These are phyloP conservation scores for Taphrina communis DNA, from an alignment of 1,139 yeast species.

Conservation along the genomic window DNA sequence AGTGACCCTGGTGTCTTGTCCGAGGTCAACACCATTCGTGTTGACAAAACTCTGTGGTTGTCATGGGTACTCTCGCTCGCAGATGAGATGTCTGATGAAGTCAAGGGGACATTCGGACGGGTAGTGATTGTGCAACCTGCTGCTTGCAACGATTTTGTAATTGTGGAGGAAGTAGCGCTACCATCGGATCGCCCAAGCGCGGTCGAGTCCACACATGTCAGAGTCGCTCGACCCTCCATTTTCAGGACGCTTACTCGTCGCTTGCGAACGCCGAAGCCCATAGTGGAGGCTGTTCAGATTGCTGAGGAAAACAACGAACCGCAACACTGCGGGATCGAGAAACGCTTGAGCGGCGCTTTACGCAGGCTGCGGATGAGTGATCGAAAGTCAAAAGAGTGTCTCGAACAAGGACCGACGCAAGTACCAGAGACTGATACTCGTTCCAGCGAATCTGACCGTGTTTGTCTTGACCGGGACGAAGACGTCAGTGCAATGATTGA, in stretches of 20 bases:
- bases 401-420: background rate
- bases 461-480: background rate
- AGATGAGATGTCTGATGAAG: slow-evolving; percentile 9
- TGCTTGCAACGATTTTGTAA: background rate
- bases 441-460: background rate
- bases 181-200: background rate
- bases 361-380: background rate
- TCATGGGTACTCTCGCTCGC: slow-evolving; percentile 32
- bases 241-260: slow-evolving; percentile 1
- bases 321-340: background rate
- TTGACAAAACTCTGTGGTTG: slow-evolving; percentile 24
- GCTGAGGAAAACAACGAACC: background rate
- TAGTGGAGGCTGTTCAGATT: background rate
- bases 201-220: background rate
- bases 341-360: background rate
- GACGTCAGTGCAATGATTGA: slow-evolving; percentile 15
- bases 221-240: background rate
- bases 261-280: background rate
- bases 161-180: slow-evolving; percentile 20
- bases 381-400: slow-evolving; percentile 1
- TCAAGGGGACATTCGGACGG: slow-evolving; percentile 26
- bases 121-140: slow-evolving; percentile 15
- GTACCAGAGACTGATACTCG: background rate
- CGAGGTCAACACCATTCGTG: slow-evolving; percentile 20
- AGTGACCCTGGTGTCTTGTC: slow-evolving; percentile 11